Base-by-base conservation (phyloP, 2,329 filamentous ascomycete species). In the Alternaria infectoria region DNA sequence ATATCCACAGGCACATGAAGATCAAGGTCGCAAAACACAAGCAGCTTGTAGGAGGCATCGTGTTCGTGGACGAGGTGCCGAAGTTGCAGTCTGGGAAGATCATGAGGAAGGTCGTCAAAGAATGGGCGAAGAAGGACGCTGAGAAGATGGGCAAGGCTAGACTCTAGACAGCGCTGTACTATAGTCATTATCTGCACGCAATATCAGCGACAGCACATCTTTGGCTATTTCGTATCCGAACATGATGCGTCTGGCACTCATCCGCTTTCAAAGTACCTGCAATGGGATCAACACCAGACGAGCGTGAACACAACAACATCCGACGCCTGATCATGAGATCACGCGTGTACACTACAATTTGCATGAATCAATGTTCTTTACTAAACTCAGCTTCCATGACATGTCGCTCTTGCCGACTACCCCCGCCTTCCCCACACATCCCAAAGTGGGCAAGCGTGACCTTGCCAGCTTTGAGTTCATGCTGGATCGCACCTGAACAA, bases 1-100 rank as follows among this genome's bases (percentile, higher is more conserved):
- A 77, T 2, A 74, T 80, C 6, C 72, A 79, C 26, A 47, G 23
- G 8, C 70, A 79, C 75, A 81, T 86, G 68, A 80, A 82, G 52
- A 57, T 74, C 13, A 81, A 82, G 32, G 84, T 87, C 6, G 79
- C 85, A 43, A 86, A 84, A 72, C 84, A 87, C 67, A 87, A 87
- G 69, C 79, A 81, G 59, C 78, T 87, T 2, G 81, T 80, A 1
- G 86, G 85, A 3, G 85, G 86, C 5, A 81, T 87, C 26, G 78
- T 82, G 25, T 87, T 88, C 63, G 81, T 88, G 7, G 83, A 87
- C 52, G 84, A 85, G 65, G 83, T 89, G 57, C 86, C 87, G 1
- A 88, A 87, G 73, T 76, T 87, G 49, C 83, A 84, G 12, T 86
- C 83, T 62, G 87, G 87, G 9, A 89, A 89, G 81, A 88, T 89